A percentile compares a stretch with the other conserved stretches of the same genome.
These are phyloP conservation scores for Fusarium sacchari DNA, from an alignment of 2,329 filamentous ascomycete species.

Conservation along the genomic window DNA sequence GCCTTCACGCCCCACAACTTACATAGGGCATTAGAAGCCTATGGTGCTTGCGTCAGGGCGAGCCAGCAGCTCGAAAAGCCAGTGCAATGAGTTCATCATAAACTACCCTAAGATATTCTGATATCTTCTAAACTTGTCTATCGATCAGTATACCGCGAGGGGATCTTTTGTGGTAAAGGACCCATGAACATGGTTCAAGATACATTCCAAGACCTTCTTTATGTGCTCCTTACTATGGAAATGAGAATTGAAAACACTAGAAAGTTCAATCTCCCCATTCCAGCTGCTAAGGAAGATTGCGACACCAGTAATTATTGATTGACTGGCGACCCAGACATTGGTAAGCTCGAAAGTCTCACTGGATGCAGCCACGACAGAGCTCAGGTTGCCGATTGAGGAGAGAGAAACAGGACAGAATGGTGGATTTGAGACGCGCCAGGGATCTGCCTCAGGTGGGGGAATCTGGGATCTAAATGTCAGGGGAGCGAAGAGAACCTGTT, in stretches of 20 bases:
- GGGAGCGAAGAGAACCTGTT: background rate
- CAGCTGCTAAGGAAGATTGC: background rate
- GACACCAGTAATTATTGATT: background rate
- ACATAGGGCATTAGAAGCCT: background rate
- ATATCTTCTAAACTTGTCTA: no score
- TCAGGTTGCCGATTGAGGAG: background rate
- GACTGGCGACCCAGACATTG: background rate
- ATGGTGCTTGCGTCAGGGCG: background rate
- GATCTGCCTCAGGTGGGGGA: background rate
- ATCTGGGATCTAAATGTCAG: background rate
- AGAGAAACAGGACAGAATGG: background rate
- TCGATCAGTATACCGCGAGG: background rate
- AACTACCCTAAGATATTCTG: background rate
- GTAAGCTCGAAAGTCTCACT: background rate
- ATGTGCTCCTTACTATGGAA: background rate
- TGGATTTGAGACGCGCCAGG: background rate
- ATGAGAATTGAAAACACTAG: background rate
- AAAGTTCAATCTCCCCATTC: background rate
- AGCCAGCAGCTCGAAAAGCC: background rate
- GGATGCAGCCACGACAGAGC: background rate
- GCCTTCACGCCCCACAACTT: background rate
- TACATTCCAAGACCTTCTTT: background rate
- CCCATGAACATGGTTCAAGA: background rate
- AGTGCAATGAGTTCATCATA: background rate
- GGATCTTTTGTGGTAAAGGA: fast-evolving